Percentiles rank a stretch among this genome's conserved stretches.
Evolutionary conservation across 139 green algal species (phyloP).

Genomic region (Axilococcus clingmanii): DNA sequence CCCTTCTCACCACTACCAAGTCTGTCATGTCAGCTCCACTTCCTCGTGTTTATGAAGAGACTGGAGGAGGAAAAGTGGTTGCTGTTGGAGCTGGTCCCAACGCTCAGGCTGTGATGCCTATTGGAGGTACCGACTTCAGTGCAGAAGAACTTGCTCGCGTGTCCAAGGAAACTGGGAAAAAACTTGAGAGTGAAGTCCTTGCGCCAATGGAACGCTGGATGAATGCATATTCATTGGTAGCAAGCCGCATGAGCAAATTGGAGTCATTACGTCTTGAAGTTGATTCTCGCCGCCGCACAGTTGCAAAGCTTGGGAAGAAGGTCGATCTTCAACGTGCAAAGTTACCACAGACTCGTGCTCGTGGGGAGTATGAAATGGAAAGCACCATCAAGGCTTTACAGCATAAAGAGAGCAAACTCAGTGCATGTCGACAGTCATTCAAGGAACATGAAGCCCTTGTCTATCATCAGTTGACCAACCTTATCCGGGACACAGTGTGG

Average conservation of each 20-base stretch:
- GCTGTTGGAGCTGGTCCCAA: slow-evolving; percentile 19
- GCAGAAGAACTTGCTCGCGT: slow-evolving; percentile 53
- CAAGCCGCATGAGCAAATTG: slow-evolving; percentile 66
- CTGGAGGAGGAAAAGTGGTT: slow-evolving; percentile 51
- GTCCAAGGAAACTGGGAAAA: slow-evolving; percentile 45
- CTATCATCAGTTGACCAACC: slow-evolving; percentile 70
- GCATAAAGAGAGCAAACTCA: slow-evolving; percentile 74
- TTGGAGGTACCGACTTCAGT: slow-evolving; percentile 56
- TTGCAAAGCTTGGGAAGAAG: slow-evolving; percentile 43
- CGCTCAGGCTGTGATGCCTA: slow-evolving; percentile 19
- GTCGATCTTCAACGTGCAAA: slow-evolving; percentile 39
- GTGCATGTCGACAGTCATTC: slow-evolving; percentile 52
- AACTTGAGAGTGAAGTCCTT: slow-evolving; percentile 69
- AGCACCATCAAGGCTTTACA: slow-evolving; percentile 48
- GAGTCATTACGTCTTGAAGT: slow-evolving; percentile 73
- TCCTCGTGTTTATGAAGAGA: slow-evolving; percentile 70
- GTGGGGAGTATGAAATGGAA: slow-evolving; percentile 62
- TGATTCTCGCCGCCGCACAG: slow-evolving; percentile 70
- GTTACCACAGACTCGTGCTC: slow-evolving; percentile 37
- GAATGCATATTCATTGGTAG: slow-evolving; percentile 46
- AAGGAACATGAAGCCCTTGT: slow-evolving; percentile 71
- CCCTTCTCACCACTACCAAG: slow-evolving; percentile 38
- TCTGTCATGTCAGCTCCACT: slow-evolving; percentile 54
- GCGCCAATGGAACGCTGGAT: slow-evolving; percentile 69
- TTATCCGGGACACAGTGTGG: slow-evolving; percentile 73